Evolutionary conservation across 2,329 filamentous ascomycete genomes (phyloP), one percentile per base, ranked within the genome.

Genomic region (Colletotrichum tabaci): DNA sequence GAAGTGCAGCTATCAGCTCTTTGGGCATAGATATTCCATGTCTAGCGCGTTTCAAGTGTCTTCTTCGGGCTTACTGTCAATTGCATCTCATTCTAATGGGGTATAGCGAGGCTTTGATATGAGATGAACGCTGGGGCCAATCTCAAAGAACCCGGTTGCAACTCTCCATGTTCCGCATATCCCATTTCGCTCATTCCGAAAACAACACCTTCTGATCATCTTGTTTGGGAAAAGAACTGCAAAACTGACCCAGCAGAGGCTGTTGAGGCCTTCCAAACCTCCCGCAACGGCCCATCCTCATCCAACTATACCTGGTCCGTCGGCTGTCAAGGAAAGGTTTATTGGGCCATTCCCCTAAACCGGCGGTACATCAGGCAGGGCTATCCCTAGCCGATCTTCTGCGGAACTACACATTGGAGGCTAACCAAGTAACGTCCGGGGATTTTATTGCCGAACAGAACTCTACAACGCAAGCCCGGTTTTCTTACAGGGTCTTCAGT

Each of bases 41-140:
- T 42, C 62, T 74, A 73, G 69, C 72, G 69, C 53, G 74, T 74
- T 74, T 74, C 74, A 74, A 65, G 58, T 74, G 50, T 50, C 69
- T 47, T 9, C 18, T 65, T 68, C 44, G 35, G 73, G 69, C 30
- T 56, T 74, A 74, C 72, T 40, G 66, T 57, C 61, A 66, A 50
- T 49, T 47, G 44, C 38, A 10, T 23, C 9, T 30, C 61, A 40
- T 55, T 66, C 62, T 16, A 71, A 67, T 63, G 46, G 46, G 71
- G 71, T 60, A 71, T 74, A 73, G 71, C 56, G 66, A 73, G 63
- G 63, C 66, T 58, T 61, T 69, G 62, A 73, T 74, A 66, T 73
- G 66, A 73, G 73, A 74, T 74, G 73, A 73, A 67, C 73, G 72
- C 63, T 68, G 69, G 67, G 52, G 65, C 50, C 50, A 73, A 74